Conservation (phyloP, 192 early-diverging fungal species). For the Gigaspora rosea region DNA sequence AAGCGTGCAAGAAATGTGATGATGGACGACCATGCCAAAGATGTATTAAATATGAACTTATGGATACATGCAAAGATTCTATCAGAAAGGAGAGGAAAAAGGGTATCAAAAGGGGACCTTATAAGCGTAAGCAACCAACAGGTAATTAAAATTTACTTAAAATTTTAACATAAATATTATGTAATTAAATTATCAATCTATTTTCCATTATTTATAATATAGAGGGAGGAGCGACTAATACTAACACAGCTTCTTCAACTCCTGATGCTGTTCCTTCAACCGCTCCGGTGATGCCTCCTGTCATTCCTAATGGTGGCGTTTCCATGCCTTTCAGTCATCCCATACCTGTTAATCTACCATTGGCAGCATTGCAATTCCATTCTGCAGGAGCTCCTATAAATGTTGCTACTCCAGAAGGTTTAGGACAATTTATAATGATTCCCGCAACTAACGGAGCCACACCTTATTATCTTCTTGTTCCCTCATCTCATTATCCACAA, state of each 20-base stretch:
- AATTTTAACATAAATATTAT: not conserved
- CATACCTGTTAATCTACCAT: not conserved
- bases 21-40: constrained; percentile 81
- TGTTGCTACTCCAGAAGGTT: not conserved
- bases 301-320: not conserved
- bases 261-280: not conserved
- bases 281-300: not conserved
- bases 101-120: constrained; percentile 84
- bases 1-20: constrained; percentile 92
- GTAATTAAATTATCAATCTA: not conserved
- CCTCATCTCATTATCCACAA: not conserved
- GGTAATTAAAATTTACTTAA: not conserved
- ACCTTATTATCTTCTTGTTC: constrained; percentile 7
- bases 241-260: too few relatives aligned
- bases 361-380: not conserved
- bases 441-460: not conserved
- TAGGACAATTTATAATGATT: constrained; percentile 17
- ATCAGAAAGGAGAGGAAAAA: constrained; percentile 79
- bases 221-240: too few relatives aligned
- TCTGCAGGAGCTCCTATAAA: not conserved
- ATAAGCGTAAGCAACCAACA: constrained; percentile 57
- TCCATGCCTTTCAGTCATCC: not conserved
- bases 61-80: constrained; percentile 73
- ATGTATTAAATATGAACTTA: constrained; percentile 74
- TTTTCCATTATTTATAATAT: too few relatives aligned